These are phyloP conservation scores for Acacia pycnantha DNA, from an alignment of 331 rosid genomes.

Conservation along the genomic window DNA sequence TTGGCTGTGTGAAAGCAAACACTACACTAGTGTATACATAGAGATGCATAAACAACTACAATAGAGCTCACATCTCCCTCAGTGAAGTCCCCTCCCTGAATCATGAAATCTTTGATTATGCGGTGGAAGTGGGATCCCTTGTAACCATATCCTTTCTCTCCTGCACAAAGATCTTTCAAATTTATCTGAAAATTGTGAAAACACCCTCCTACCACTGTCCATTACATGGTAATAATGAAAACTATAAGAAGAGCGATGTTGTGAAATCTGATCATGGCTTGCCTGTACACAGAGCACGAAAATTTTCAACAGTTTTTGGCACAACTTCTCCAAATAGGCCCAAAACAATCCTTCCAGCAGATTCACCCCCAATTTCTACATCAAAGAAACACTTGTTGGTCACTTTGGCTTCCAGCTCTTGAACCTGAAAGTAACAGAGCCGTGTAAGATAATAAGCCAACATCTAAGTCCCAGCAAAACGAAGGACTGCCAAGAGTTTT, in stretches of 20 bases:
- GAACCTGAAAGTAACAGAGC: conserved; percentile 41
- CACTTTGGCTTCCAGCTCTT: conserved; percentile 72
- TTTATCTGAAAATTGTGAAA: conserved; percentile 18
- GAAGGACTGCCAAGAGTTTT: not conserved
- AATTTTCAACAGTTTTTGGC: conserved; percentile 83
- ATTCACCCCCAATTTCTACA: conserved; percentile 70
- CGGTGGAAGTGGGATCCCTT: conserved; percentile 94
- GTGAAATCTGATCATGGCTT: conserved; percentile 27
- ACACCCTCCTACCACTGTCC: conserved; percentile 6
- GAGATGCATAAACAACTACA: conserved; percentile 9
- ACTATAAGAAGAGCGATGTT: not conserved
- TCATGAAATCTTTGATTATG: conserved; percentile 88
- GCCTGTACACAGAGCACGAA: conserved; percentile 89
- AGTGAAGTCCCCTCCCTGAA: conserved; percentile 97
- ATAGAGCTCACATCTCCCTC: conserved; percentile 66
- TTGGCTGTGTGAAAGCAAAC: conserved; percentile 17
- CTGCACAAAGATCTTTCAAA: conserved; percentile 44
- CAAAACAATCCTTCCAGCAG: conserved; percentile 60
- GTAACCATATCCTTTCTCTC: conserved; percentile 93
- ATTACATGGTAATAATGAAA: conserved; percentile 26
- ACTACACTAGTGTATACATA: not conserved
- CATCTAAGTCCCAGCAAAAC: conserved; percentile 14
- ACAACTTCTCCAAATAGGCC: conserved; percentile 82
- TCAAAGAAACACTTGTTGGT: conserved; percentile 80
- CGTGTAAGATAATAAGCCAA: conserved; percentile 28